Base-by-base conservation (phyloP, 1,284 basidiomycete species). In the Ceraceosorus guamensis region DNA sequence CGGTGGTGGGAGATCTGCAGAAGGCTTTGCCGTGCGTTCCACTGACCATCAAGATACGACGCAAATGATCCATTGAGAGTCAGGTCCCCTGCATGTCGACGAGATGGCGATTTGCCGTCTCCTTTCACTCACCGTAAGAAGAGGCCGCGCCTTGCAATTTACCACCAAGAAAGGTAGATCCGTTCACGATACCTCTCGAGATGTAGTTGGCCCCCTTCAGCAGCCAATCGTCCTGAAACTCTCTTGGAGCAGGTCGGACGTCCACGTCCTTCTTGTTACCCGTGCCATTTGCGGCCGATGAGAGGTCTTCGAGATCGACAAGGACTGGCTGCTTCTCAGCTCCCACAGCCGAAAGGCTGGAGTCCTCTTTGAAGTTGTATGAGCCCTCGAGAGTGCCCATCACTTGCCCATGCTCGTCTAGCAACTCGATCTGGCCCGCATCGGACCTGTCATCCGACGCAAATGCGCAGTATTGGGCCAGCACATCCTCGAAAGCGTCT, bases 181-280 rank as follows among this genome's bases (percentile, higher is more conserved):
- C 69, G 18, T 71, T 61, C 47, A 76, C 56, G 47, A 77, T 64
- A 7, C 64, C 67, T 5, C 62, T 61, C 0, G 70, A 73, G 37
- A 77, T 59, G 45, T 56, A 65, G 41, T 74, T 65, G 6, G 68
- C 76, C 6, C 63, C 60, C 11, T 44, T 39, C 32, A 68, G 54
- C 52, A 70, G 53, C 68, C 68, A 70, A 32, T 70, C 65, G 30
- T 48, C 56, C 46, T 55, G 60, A n/a, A 61, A 62, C 10, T 60
- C 58, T 1, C 48, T 50, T 24, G 6, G 30, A n/a, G 11, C 30
- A 30, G 62, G 60, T 34, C 60, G 58, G 2, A 64, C 59, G 18
- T 59, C 59, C 11, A 62, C 63, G 10, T 63, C 46, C 30, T 60
- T 32, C 48, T 64, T 57, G 39, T 56, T 53, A 14, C 55, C 53